Conservation (phyloP, 2,329 filamentous ascomycete genomes). For the Microsporum audouinii region DNA sequence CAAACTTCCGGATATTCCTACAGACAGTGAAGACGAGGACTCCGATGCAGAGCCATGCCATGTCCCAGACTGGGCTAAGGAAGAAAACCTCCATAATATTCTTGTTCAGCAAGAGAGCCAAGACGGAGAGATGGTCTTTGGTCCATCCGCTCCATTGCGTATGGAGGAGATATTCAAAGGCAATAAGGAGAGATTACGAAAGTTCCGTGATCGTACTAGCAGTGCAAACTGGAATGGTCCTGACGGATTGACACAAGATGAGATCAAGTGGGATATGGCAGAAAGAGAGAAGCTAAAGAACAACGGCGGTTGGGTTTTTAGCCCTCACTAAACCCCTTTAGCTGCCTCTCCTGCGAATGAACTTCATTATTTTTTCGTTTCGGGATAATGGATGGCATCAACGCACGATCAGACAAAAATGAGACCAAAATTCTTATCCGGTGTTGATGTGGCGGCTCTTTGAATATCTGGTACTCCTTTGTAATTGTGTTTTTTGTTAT, state of each 20-base stretch:
- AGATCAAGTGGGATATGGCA: constrained; percentile 67
- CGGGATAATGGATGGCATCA: neutral
- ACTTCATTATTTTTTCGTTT: neutral
- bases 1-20: constrained; percentile 86
- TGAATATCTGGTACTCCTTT: neutral
- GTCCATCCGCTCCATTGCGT: constrained; percentile 72
- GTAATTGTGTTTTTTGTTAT: neutral
- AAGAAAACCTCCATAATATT: constrained; percentile 64
- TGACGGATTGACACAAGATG: constrained; percentile 76
- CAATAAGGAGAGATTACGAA: constrained; percentile 72
- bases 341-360: neutral
- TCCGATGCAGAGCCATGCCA: constrained; percentile 49
- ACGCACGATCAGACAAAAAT: neutral
- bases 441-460: neutral
- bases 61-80: constrained; percentile 77
- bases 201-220: constrained; percentile 81
- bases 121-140: constrained; percentile 75
- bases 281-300: constrained; percentile 66
- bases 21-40: constrained; percentile 83
- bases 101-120: constrained; percentile 68
- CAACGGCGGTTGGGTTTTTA: constrained; percentile 71
- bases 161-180: constrained; percentile 96
- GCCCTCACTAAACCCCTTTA: constrained; percentile 1
- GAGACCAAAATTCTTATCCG: neutral
- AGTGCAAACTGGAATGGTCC: constrained; percentile 85